Percentiles rank a stretch among this genome's conserved stretches.
Conservation (phyloP, 768 basidiomycete species). For the Termitomyces sp. region DNA sequence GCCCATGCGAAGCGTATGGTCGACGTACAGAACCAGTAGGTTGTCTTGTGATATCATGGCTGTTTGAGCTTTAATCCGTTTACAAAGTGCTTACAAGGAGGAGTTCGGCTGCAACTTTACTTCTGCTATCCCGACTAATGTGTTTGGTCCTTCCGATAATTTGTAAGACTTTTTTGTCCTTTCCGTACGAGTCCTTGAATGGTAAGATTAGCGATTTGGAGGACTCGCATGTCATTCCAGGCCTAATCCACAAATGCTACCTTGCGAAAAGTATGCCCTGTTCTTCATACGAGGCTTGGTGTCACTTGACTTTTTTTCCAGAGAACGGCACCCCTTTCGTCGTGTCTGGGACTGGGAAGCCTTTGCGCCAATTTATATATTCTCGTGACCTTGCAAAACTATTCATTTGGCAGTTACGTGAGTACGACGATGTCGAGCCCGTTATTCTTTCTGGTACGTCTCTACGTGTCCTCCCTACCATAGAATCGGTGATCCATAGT, state of each 20-base stretch:
- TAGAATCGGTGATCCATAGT: neutral
- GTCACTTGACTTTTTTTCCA: constrained; percentile 17
- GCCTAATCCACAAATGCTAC: constrained; percentile 88
- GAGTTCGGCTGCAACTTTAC: constrained; percentile 95
- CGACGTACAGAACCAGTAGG: constrained; percentile 91
- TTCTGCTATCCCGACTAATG: constrained; percentile 94
- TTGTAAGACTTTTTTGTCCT: constrained; percentile 47
- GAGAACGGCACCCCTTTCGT: constrained; percentile 83
- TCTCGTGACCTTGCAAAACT: constrained; percentile 93
- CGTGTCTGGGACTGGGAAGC: constrained; percentile 87
- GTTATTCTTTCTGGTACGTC: constrained; percentile 79
- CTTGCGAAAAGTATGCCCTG: constrained; percentile 71
- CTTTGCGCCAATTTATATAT: constrained; percentile 96
- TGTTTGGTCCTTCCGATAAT: constrained; percentile 95
- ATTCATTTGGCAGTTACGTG: constrained; percentile 88
- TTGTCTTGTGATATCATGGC: neutral
- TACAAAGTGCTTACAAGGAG: constrained; percentile 86
- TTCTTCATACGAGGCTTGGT: neutral
- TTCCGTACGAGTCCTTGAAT: constrained; percentile 4
- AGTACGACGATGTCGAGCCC: constrained; percentile 91
- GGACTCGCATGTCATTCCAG: constrained; percentile 92
- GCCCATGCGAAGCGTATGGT: constrained; percentile 95
- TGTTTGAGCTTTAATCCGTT: neutral
- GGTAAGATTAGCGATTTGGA: constrained; percentile 65
- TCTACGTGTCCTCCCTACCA: neutral